A percentile compares a stretch with the other conserved stretches of the same genome.
phyloP scores from a whole-genome alignment of 2,329 filamentous ascomycete genomes.

The Coniochaeta sp. region DNA sequence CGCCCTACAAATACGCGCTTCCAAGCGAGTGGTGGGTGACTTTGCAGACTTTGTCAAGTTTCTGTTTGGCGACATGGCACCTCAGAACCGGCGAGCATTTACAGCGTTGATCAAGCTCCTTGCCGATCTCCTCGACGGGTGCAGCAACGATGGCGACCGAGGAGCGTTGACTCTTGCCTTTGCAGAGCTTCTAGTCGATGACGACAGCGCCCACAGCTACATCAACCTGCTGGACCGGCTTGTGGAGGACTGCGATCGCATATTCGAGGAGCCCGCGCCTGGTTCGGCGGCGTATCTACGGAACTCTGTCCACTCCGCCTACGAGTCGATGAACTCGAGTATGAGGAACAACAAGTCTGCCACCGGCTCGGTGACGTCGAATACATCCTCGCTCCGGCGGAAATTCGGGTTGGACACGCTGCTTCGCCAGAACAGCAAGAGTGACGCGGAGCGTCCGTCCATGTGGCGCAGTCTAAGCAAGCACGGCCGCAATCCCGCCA shows the following conservation, averaged over 20 bases:
- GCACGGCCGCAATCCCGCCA: conserved; percentile 53
- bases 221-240: conserved; percentile 84
- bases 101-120: conserved; percentile 77
- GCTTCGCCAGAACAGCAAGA: conserved; percentile 72
- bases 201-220: conserved; percentile 71
- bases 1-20: conserved; percentile 61
- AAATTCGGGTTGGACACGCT: conserved; percentile 76
- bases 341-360: conserved; percentile 53
- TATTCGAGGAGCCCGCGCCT: conserved; percentile 62
- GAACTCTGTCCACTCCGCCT: conserved; percentile 39
- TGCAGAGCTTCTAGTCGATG: conserved; percentile 74
- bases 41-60: conserved; percentile 63
- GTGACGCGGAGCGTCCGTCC: conserved; percentile 62
- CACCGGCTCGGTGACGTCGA: conserved; percentile 72
- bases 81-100: conserved; percentile 69
- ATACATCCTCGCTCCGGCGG: conserved; percentile 75
- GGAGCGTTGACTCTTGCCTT: conserved; percentile 85
- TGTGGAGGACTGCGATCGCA: conserved; percentile 79
- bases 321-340: conserved; percentile 53
- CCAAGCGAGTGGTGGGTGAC: conserved; percentile 62
- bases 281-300: conserved; percentile 31
- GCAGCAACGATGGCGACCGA: conserved; percentile 82
- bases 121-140: conserved; percentile 80
- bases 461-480: conserved; percentile 89
- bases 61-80: conserved; percentile 58